Percentiles rank a stretch among this genome's conserved stretches.
These are phyloP conservation scores for Apiospora marii DNA, from an alignment of 2,329 filamentous ascomycete genomes.

Conservation along the genomic window DNA sequence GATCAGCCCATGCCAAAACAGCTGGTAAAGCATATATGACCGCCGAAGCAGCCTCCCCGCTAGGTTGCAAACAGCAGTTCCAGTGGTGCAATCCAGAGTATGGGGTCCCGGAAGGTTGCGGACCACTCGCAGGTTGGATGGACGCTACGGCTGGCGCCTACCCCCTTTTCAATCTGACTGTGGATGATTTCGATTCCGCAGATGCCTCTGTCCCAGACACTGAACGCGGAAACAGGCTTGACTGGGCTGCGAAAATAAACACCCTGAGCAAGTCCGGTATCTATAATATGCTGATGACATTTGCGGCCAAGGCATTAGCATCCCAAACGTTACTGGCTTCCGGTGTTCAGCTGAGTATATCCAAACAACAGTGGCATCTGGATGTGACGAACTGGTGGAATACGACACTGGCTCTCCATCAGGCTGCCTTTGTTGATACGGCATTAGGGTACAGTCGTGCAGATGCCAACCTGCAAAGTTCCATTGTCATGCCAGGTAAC, in stretches of 20 bases:
- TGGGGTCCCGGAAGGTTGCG: not conserved
- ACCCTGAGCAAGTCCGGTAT: not conserved
- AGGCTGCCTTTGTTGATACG: not conserved
- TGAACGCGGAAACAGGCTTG: not conserved
- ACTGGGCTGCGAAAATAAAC: not conserved
- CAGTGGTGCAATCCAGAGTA: slow-evolving; percentile 24
- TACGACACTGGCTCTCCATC: not conserved
- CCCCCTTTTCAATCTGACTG: not conserved
- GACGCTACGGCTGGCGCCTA: slow-evolving; percentile 17
- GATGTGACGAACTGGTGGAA: slow-evolving; percentile 22
- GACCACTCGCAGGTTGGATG: slow-evolving; percentile 8
- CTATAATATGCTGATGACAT: not conserved
- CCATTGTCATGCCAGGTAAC: not conserved
- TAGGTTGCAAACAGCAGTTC: slow-evolving; percentile 13
- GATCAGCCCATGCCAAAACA: too few relatives aligned
- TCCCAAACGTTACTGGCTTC: not conserved
- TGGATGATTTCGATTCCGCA: too few relatives aligned
- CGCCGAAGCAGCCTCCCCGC: slow-evolving; percentile 18
- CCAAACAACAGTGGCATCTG: slow-evolving; percentile 12
- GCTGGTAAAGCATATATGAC: not conserved
- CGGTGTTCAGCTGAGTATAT: not conserved
- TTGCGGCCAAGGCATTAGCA: not conserved
- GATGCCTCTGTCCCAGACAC: not conserved
- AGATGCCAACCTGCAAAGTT: not conserved
- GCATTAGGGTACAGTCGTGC: not conserved